phyloP scores from a whole-genome alignment of 169 alveolate species.

The Eimeria tenella region DNA sequence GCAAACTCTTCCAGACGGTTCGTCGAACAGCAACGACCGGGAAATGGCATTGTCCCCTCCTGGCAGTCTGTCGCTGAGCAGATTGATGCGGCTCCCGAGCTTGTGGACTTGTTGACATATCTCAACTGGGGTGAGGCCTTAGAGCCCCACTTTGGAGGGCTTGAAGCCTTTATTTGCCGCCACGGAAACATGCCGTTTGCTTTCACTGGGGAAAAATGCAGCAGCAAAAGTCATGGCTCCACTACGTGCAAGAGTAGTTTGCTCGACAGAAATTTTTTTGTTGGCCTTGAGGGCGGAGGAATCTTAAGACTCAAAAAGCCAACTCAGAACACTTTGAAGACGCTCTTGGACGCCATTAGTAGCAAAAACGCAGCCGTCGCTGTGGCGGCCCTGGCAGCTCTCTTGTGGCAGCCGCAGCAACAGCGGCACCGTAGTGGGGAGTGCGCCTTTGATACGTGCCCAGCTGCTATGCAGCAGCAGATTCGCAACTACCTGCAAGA shows the following conservation, averaged over 20 bases:
- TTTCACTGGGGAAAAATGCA: background rate
- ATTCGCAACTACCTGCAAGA: constrained; percentile 2
- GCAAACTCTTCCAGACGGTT: background rate
- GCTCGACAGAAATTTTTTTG: background rate
- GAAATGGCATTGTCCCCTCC: background rate
- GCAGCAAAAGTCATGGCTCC: constrained; percentile 11
- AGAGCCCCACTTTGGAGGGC: background rate
- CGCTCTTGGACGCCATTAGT: constrained; percentile 6
- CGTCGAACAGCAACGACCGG: background rate
- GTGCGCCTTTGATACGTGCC: background rate
- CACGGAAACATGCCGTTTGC: constrained; percentile 20
- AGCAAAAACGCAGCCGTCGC: constrained; percentile 42
- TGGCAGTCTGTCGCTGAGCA: constrained; percentile 34
- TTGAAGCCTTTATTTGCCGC: constrained; percentile 39
- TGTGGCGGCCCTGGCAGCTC: constrained; percentile 28
- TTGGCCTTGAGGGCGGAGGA: background rate
- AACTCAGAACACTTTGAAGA: background rate
- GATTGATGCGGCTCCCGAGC: constrained; percentile 28
- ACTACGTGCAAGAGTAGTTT: constrained; percentile 24
- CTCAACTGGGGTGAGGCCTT: background rate
- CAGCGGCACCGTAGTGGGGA: background rate
- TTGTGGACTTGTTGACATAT: constrained; percentile 5
- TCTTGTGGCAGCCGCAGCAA: constrained; percentile 56
- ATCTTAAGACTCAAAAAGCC: constrained; percentile 7
- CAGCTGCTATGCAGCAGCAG: background rate